Evolutionary conservation across 345 rosid genomes (phyloP).

Genomic region (Dimocarpus longan): DNA sequence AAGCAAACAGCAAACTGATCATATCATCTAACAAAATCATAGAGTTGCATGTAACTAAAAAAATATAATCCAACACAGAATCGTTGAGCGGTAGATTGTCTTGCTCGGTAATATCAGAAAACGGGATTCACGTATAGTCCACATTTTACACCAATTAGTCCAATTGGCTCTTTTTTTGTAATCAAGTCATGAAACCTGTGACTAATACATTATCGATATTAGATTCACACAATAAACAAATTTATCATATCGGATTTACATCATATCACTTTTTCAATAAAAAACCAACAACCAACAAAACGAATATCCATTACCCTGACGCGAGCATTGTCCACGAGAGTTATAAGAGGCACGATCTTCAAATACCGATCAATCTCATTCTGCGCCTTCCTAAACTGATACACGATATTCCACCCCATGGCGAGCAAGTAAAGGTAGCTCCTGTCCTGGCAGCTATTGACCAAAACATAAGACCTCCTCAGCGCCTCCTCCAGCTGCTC

Average conservation of each 20-base stretch:
- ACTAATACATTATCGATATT: not conserved
- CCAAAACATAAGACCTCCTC: conserved; percentile 78
- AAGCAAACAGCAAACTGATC: not conserved
- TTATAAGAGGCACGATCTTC: conserved; percentile 90
- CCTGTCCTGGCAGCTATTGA: conserved; percentile 86
- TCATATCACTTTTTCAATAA: not conserved
- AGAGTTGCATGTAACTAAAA: not conserved
- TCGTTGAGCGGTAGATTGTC: not conserved
- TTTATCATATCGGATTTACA: too few species aligned
- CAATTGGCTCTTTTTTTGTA: not conserved
- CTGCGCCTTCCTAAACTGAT: conserved; percentile 93
- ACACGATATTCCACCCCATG: conserved; percentile 99
- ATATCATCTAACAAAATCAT: conserved; percentile 6
- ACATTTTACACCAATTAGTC: not conserved
- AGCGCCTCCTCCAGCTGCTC: conserved; percentile 96
- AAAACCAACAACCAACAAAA: not conserved
- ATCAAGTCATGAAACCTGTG: not conserved
- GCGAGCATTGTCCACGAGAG: conserved; percentile 94
- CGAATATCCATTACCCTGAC: conserved; percentile 58
- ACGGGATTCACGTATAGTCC: not conserved
- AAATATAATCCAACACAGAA: not conserved
- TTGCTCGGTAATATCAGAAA: not conserved
- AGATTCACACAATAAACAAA: not conserved
- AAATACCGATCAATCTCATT: conserved; percentile 92
- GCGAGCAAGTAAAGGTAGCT: conserved; percentile 95